Base-by-base conservation (phyloP, 345 rosid genomes). In the Heritiera littoralis region DNA sequence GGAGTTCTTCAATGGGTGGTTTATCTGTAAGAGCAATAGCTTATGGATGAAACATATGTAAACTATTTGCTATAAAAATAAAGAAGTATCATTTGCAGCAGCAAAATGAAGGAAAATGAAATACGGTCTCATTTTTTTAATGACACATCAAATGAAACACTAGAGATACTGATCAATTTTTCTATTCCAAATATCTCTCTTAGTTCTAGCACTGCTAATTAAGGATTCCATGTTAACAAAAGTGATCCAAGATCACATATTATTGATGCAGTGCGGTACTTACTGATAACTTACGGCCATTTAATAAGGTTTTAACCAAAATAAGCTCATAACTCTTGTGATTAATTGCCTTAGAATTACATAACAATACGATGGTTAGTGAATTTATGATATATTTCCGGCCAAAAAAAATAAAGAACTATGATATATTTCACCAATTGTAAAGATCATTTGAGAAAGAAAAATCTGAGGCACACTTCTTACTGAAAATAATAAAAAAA, bases 1-100 rank as follows among this genome's bases (percentile, higher is more conserved):
- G 97, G 32, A 96, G 93, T 85, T 96, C 99, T 86, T 85, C 90
- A 68, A 90, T 86, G 23, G 97, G 98, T 49, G 98, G 99, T 83
- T 94, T 94, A 90, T 94, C 99, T 94, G 86, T 81, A 69, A 84
- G 72, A 79, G 72, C 48, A 78, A 78, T 30, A 74, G 49, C 68
- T 51, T 66, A 78, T 20, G 64, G 20, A 81, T 40, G 60, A 48
- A 28, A 82, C 5, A 17, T 72, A 48, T 2, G 7, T 55, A 30
- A 2, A 48, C 40, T 20, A 52, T 67, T 75, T 43, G 45, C 51
- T 48, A 45, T 46, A 49, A 28, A 49, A 49, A 49, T 4, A 51
- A 14, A 69, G 17, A n/a, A 15, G 13, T 51, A 32, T 54, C 55
- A 66, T 43, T 12, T 66, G 55, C 23, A 61, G 7, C 7, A n/a